Conservation (phyloP, 2,329 filamentous ascomycete species). For the Zasmidium cellare region DNA sequence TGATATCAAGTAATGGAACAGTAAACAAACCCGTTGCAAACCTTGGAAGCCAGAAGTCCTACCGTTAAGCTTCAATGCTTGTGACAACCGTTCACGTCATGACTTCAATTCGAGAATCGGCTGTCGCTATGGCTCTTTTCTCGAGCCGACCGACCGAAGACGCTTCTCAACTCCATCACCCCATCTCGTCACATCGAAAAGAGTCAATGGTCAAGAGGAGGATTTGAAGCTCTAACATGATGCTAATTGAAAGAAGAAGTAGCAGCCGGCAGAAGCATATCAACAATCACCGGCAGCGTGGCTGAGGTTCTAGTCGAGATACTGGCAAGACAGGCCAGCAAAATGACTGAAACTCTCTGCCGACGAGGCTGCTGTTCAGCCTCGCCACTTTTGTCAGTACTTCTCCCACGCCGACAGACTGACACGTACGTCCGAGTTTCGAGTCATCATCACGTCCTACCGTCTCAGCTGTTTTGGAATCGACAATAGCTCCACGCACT, state of each 20-base stretch:
- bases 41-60: neutral
- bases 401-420: too few relatives aligned
- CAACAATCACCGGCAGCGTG: neutral
- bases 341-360: too few relatives aligned
- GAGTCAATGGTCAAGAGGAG: too few relatives aligned
- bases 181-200: too few relatives aligned
- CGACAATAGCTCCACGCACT: neutral
- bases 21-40: neutral
- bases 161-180: neutral
- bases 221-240: neutral
- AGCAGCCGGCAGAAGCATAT: neutral
- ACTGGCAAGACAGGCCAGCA: too few relatives aligned
- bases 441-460: too few relatives aligned
- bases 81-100: neutral
- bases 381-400: too few relatives aligned
- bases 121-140: neutral
- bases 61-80: conserved; percentile 7
- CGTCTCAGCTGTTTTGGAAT: too few relatives aligned
- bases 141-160: neutral
- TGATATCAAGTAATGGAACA: neutral
- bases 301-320: neutral
- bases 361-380: too few relatives aligned
- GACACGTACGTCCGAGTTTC: too few relatives aligned
- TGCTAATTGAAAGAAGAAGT: neutral
- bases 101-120: neutral